phyloP scores from a whole-genome alignment of 2,329 filamentous ascomycete species.

The Metarhizium album region DNA sequence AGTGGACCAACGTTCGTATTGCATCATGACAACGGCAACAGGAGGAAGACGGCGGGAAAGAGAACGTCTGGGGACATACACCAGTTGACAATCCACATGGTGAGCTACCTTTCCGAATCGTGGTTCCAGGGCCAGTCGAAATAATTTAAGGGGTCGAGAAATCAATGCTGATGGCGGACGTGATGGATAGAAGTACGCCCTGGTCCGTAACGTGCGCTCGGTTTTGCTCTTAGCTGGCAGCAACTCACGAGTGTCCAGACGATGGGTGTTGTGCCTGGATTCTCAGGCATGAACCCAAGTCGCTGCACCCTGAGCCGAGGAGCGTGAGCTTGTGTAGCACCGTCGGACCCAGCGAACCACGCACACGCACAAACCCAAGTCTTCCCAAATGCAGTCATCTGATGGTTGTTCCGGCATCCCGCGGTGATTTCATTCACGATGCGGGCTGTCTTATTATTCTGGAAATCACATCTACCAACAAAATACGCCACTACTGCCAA shows the following conservation, averaged over 20 bases:
- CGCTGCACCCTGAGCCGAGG: too few species aligned
- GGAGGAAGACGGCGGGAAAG: slow-evolving; percentile 5
- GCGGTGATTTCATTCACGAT: neutral
- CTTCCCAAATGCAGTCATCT: neutral
- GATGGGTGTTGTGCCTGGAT: slow-evolving; percentile 9
- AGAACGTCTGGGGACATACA: slow-evolving; percentile 47
- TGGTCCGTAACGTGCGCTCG: neutral
- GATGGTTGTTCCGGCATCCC: neutral
- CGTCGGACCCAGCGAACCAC: neutral
- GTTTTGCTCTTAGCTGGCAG: slow-evolving; percentile 1
- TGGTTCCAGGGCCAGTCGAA: slow-evolving; percentile 8
- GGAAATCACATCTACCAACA: neutral
- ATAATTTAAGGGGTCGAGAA: slow-evolving; percentile 10
- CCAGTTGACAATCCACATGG: slow-evolving; percentile 94
- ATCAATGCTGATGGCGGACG: slow-evolving; percentile 2
- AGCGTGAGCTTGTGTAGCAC: neutral
- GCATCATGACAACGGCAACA: neutral
- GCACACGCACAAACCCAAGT: neutral
- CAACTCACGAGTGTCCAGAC: neutral
- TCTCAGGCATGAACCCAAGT: slow-evolving; percentile 13
- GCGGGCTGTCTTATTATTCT: neutral
- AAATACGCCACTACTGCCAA: neutral
- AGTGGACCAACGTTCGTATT: slow-evolving; percentile 13
- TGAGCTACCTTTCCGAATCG: slow-evolving; percentile 18
- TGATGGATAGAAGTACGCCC: slow-evolving; percentile 3